phyloP scores from a whole-genome alignment of 352 stramenopile genomes.

The Phytophthora citricola region DNA sequence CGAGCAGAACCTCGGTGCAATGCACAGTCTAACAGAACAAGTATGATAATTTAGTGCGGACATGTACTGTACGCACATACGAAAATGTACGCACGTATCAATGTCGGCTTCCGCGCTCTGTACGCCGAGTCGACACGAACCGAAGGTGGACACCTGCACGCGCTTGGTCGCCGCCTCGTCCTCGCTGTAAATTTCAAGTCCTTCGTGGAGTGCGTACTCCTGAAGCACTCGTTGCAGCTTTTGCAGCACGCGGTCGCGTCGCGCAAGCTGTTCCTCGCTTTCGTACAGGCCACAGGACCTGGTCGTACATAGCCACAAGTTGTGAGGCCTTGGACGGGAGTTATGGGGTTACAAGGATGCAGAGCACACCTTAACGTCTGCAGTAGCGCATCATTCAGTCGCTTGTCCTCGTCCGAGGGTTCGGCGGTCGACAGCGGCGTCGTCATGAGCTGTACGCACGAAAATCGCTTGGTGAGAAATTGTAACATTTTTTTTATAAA shows the following conservation, averaged over 20 bases:
- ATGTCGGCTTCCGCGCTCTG: slow-evolving; percentile 89
- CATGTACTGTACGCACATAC: neutral
- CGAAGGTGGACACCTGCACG: slow-evolving; percentile 91
- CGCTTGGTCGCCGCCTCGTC: slow-evolving; percentile 40
- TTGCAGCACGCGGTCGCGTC: slow-evolving; percentile 69
- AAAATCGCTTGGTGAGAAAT: neutral
- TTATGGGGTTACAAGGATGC: neutral
- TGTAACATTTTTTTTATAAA: too few species aligned
- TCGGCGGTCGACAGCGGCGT: slow-evolving; percentile 75
- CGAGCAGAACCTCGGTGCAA: slow-evolving; percentile 85
- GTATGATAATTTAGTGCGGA: too few species aligned
- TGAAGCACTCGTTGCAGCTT: slow-evolving; percentile 72
- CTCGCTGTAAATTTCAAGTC: slow-evolving; percentile 51
- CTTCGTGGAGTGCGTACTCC: slow-evolving; percentile 84
- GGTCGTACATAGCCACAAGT: neutral
- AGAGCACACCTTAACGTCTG: slow-evolving; percentile 58
- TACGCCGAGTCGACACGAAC: slow-evolving; percentile 89
- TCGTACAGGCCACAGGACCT: slow-evolving; percentile 81
- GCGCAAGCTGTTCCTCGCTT: slow-evolving; percentile 63
- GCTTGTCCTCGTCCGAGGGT: slow-evolving; percentile 69
- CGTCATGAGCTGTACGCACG: slow-evolving; percentile 43
- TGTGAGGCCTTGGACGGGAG: slow-evolving; percentile 2
- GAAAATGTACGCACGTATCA: slow-evolving; percentile 59
- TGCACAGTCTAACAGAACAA: slow-evolving; percentile 64
- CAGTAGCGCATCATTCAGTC: slow-evolving; percentile 72